These are phyloP conservation scores for Mercurialis annua DNA, from an alignment of 345 rosid species.

Conservation along the genomic window DNA sequence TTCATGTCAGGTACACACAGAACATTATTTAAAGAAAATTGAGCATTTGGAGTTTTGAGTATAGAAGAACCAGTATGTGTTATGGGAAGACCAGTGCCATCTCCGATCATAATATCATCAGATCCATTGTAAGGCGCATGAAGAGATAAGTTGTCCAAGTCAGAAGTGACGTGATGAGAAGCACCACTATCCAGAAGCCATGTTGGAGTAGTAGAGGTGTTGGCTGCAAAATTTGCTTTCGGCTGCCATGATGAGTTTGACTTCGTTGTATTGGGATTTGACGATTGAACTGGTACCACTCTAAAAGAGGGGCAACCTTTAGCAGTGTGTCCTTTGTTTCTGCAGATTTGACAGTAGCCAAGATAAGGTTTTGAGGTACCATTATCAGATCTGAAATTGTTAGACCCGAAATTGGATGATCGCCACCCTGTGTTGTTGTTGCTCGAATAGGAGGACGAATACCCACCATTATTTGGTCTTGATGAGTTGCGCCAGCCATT, in stretches of 20 bases:
- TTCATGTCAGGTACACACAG: not conserved
- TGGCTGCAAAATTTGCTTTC: no score
- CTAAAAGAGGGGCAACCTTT: not conserved
- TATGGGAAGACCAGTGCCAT: not conserved
- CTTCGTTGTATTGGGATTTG: accelerated
- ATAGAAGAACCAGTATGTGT: not conserved
- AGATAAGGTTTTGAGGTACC: not conserved
- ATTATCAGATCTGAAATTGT: no score
- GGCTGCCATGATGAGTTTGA: not conserved
- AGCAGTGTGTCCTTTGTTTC: not conserved
- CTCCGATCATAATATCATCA: not conserved
- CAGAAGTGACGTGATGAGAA: not conserved
- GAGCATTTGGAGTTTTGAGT: no score
- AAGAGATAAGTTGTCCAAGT: not conserved
- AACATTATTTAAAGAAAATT: not conserved
- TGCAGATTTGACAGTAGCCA: not conserved
- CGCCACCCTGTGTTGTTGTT: no score
- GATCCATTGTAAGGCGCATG: not conserved
- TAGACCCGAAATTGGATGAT: no score
- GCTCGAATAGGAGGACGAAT: no score
- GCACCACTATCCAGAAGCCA: not conserved
- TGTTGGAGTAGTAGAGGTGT: no score
- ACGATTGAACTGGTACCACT: not conserved
- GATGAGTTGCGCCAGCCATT: no score
- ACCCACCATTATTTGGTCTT: no score